Conservation (phyloP, 2,329 filamentous ascomycete species). For the Penicillium frequentans region DNA sequence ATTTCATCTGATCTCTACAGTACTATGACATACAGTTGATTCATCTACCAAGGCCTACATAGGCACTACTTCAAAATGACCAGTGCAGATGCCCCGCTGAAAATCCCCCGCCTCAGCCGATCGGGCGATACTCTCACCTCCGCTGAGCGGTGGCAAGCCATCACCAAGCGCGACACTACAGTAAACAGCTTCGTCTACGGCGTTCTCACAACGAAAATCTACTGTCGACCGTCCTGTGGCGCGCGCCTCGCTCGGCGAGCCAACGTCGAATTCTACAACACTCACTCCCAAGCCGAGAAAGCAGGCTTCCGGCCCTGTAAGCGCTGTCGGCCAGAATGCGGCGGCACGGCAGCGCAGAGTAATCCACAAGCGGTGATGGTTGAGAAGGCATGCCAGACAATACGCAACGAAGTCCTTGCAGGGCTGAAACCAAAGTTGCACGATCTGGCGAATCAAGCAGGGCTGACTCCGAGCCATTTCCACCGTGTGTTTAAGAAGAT, state of each 20-base stretch:
- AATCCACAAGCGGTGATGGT: slow-evolving; percentile 35
- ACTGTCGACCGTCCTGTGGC: slow-evolving; percentile 57
- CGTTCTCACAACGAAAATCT: slow-evolving; percentile 58
- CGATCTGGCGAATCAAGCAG: slow-evolving; percentile 48
- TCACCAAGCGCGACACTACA: slow-evolving; percentile 45
- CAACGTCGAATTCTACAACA: slow-evolving; percentile 56
- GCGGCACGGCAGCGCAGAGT: slow-evolving; percentile 22
- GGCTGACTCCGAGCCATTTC: slow-evolving; percentile 54
- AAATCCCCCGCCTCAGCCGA: slow-evolving; percentile 24
- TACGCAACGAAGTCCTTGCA: slow-evolving; percentile 22
- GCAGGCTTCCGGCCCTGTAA: slow-evolving; percentile 58
- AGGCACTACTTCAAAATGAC: slow-evolving; percentile 1
- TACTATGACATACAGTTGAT: neutral
- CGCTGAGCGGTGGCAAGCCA: slow-evolving; percentile 44
- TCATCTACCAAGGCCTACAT: neutral
- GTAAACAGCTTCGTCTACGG: slow-evolving; percentile 56
- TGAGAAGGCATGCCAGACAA: slow-evolving; percentile 33
- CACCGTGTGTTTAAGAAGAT: slow-evolving; percentile 57
- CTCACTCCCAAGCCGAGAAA: slow-evolving; percentile 46
- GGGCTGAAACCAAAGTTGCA: slow-evolving; percentile 42
- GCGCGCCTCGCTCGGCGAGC: slow-evolving; percentile 60
- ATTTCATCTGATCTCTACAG: neutral
- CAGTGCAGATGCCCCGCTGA: slow-evolving; percentile 11
- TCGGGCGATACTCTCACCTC: slow-evolving; percentile 22
- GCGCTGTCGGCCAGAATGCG: slow-evolving; percentile 50